A percentile compares a stretch with the other conserved stretches of the same genome.
These are phyloP conservation scores for Suillus alpinus DNA, from an alignment of 768 basidiomycete genomes.

Conservation along the genomic window DNA sequence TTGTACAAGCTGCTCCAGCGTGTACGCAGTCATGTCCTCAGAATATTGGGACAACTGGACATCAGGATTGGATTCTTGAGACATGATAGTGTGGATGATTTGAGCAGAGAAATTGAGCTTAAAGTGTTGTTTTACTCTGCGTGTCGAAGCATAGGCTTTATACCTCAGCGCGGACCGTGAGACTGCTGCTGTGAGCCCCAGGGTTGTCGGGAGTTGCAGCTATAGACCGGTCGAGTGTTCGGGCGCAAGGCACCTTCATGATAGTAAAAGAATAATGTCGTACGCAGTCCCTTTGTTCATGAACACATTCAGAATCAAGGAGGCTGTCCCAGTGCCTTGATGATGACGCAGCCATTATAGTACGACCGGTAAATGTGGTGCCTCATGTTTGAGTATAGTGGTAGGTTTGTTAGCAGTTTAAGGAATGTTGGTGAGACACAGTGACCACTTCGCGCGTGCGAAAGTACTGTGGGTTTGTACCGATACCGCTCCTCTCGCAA, in stretches of 20 bases:
- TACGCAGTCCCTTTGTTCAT: not conserved
- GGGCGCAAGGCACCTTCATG: not conserved
- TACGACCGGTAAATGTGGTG: not conserved
- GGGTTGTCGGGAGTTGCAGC: not conserved
- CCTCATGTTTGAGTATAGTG: not conserved
- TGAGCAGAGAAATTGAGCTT: not conserved
- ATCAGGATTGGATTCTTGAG: not conserved
- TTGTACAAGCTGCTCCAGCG: slow-evolving; percentile 1
- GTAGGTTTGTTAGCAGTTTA: not conserved
- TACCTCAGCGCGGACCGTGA: not conserved
- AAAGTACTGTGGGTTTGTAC: not conserved
- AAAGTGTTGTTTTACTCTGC: not conserved
- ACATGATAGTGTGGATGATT: not conserved
- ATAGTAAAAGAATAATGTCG: not conserved
- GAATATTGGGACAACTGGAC: not conserved
- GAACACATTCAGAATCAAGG: not conserved
- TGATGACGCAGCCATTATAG: not conserved
- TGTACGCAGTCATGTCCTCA: slow-evolving; percentile 2
- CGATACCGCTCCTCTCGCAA: not conserved
- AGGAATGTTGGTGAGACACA: not conserved
- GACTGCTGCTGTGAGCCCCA: not conserved
- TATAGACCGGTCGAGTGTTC: not conserved
- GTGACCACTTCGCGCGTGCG: not conserved
- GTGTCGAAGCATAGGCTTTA: not conserved
- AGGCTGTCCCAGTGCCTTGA: not conserved